phyloP scores from a whole-genome alignment of 1,139 yeast genomes.

The Nematodospora anomalae region DNA sequence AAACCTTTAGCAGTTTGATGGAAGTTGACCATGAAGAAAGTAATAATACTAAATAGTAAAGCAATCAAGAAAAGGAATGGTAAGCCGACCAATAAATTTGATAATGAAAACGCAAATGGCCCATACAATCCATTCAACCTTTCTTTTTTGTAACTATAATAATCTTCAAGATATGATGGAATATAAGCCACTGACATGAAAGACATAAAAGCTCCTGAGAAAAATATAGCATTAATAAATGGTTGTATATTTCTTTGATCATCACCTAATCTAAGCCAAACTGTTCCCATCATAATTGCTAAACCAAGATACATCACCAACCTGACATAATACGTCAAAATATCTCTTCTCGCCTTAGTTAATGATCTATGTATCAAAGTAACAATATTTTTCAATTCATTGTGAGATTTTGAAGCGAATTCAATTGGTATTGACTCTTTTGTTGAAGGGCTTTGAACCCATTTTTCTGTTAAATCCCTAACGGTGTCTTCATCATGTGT shows the following conservation, averaged over 20 bases:
- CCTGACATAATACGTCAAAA: constrained; percentile 37
- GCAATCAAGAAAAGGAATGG: constrained; percentile 38
- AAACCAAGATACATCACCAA: constrained; percentile 39
- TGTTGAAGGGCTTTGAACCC: neutral
- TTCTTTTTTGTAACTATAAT: constrained; percentile 27
- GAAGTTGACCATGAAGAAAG: constrained; percentile 37
- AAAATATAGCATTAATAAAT: constrained; percentile 41
- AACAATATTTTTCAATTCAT: constrained; percentile 12
- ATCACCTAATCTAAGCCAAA: constrained; percentile 34
- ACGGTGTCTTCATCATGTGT: constrained; percentile 43
- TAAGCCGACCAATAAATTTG: constrained; percentile 28
- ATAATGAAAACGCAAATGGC: constrained; percentile 15
- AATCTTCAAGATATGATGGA: constrained; percentile 41
- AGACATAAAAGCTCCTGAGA: constrained; percentile 45
- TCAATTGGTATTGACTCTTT: neutral
- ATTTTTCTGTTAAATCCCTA: neutral
- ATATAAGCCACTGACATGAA: constrained; percentile 46
- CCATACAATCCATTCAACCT: constrained; percentile 38
- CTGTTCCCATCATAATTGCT: constrained; percentile 44
- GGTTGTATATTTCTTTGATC: constrained; percentile 36
- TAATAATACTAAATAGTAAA: constrained; percentile 29
- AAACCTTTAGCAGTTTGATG: constrained; percentile 28
- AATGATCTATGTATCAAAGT: constrained; percentile 24
- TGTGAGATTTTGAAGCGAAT: neutral
- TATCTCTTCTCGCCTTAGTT: constrained; percentile 33